Base-by-base conservation (phyloP, 495 filamentous ascomycete genomes). In the Annulohypoxylon nitens region DNA sequence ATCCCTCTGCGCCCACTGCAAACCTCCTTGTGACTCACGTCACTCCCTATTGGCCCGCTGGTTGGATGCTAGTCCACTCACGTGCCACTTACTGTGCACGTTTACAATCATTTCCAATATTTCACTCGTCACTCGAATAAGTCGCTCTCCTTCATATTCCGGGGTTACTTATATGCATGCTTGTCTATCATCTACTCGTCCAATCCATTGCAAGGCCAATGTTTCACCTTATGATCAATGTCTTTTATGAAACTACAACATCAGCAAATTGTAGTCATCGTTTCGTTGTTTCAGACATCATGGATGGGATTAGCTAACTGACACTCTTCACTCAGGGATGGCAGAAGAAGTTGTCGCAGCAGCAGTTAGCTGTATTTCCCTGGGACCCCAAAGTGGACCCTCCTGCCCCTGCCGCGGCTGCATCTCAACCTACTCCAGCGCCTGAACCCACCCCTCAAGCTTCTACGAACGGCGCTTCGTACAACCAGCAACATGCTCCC, bases 321-420 rank as follows among this genome's bases (percentile, higher is more conserved):
- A 76, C 67, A 55, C 48, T 63, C 30, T 70, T 55, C 45, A n/a
- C 39, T 69, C 77, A 99, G 96, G 92, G 87, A 82, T 99, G 97
- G 97, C 95, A 98, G 82, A 85, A 88, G 64, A 97, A 94, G 82
- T 88, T 98, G 20, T 91, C 95, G 0, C 88, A 89, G 73, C 87
- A 94, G 54, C 87, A 91, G 53, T 88, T 97, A 69, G 97, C 95
- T 60, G 84, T 88, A 43, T 98, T 98, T 81, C 97, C 97, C 23
- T 99, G 97, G 97, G 97, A 98, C 76, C 96, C 96, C 71, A 87
- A 86, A 82, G 86, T 82, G 54, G 87, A 86, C 39, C 83, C 83
- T 61, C 82, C 83, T n/a, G 76, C 80, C 34, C 75, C 84, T 58
- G 78, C 80, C 41, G 81, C 83, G 37, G 61, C 54, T 41, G 51